A percentile compares a stretch with the other conserved stretches of the same genome.
Conservation (phyloP, 192 early-diverging fungal genomes). For the Neocallimastix lanati region DNA sequence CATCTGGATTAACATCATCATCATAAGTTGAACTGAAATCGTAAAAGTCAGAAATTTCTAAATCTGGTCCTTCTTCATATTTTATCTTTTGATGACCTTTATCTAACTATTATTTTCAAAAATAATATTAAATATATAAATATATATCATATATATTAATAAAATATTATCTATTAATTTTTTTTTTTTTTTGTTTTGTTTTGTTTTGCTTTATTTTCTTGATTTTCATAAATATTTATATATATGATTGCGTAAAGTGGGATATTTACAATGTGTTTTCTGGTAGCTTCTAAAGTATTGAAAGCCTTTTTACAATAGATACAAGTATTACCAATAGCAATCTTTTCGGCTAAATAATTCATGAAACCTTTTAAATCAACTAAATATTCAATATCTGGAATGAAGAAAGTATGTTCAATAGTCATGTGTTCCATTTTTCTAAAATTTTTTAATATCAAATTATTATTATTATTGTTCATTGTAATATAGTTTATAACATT, state of each 20-base stretch:
- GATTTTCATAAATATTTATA: too few species aligned
- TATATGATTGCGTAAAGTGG: too few species aligned
- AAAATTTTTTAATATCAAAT: too few species aligned
- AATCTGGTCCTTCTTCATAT: constrained; percentile 83
- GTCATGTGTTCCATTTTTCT: constrained; percentile 85
- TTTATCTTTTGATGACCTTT: constrained; percentile 93
- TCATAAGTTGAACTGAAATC: constrained; percentile 82
- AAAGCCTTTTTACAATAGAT: constrained; percentile 63
- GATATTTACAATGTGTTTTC: constrained; percentile 63
- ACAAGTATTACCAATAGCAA: constrained; percentile 87
- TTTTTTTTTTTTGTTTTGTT: too few species aligned
- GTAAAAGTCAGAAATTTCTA: constrained; percentile 88
- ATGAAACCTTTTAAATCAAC: constrained; percentile 75
- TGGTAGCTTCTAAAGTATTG: constrained; percentile 65
- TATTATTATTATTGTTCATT: too few species aligned
- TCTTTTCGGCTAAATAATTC: constrained; percentile 82
- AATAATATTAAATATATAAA: not conserved
- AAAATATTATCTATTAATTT: too few species aligned
- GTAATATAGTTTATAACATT: too few species aligned
- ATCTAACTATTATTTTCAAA: constrained; percentile 24
- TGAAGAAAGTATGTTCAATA: constrained; percentile 74
- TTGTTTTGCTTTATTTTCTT: not conserved
- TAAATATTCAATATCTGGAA: constrained; percentile 90
- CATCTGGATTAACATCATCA: constrained; percentile 24
- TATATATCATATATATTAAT: too few species aligned